Percentiles rank a stretch among this genome's conserved stretches.
phyloP scores from a whole-genome alignment of 768 basidiomycete species.

The Pulveroboletus sp. region DNA sequence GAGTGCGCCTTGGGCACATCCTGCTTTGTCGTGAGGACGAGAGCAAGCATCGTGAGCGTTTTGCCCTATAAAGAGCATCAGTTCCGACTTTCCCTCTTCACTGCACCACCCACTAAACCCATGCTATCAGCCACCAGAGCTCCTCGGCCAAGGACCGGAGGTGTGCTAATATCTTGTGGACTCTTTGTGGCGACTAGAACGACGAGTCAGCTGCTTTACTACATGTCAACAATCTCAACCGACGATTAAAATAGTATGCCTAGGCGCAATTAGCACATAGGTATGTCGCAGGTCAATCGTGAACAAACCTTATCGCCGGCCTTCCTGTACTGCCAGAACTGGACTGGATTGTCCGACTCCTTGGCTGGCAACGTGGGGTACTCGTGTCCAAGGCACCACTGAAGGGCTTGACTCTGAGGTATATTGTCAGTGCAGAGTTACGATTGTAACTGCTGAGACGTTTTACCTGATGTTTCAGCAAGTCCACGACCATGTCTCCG shows the following conservation, averaged over 20 bases:
- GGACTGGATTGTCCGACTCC: slow-evolving; percentile 69
- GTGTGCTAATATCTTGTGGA: slow-evolving; percentile 51
- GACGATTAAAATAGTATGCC: slow-evolving; percentile 69
- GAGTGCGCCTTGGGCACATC: slow-evolving; percentile 55
- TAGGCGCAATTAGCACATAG: slow-evolving; percentile 17
- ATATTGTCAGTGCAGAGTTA: background rate
- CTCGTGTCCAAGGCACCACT: slow-evolving; percentile 83
- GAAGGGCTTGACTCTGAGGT: slow-evolving; percentile 69
- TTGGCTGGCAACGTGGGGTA: slow-evolving; percentile 69
- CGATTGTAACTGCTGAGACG: background rate
- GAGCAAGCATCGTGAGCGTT: slow-evolving; percentile 82
- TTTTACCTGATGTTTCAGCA: slow-evolving; percentile 77
- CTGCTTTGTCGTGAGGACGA: slow-evolving; percentile 72
- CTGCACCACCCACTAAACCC: slow-evolving; percentile 48
- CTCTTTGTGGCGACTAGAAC: slow-evolving; percentile 72
- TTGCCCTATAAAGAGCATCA: slow-evolving; percentile 58
- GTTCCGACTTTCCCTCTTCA: background rate
- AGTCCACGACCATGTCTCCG: slow-evolving; percentile 65
- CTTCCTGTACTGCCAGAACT: slow-evolving; percentile 81
- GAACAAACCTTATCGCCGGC: slow-evolving; percentile 47
- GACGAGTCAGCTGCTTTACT: background rate
- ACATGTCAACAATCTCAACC: slow-evolving; percentile 17
- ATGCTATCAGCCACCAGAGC: slow-evolving; percentile 89
- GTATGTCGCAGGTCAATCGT: background rate
- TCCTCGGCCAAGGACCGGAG: slow-evolving; percentile 73